Base-by-base conservation (phyloP, 2,329 filamentous ascomycete species). In the Aureobasidium subglaciale region DNA sequence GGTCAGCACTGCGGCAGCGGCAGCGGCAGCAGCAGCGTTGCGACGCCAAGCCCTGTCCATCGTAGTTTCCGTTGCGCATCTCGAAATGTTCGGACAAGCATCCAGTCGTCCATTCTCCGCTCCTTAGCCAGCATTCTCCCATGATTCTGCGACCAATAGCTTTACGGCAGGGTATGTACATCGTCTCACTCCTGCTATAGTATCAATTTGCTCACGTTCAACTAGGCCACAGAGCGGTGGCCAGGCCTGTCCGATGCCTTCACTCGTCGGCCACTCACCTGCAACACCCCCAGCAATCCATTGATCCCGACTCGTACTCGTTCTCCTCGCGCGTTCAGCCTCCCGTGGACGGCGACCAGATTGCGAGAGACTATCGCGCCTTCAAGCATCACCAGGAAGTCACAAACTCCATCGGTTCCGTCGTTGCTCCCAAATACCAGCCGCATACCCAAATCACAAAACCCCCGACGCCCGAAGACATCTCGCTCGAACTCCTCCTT, bases 401-500 rank as follows among this genome's bases (percentile, higher is more conserved):
- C 27, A 68, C 67, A 24, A 61, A 62, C 15, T 60, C 66, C 18
- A 60, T 78, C 8, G 76, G 76, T 37, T 65, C 69, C 24, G 59
- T 63, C 40, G 61, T 76, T 38, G 63, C 62, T 56, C 73, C 75
- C 38, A 77, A 80, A 58, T 91, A 92, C 72, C 70, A 80, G 58
- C 86, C 87, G 3, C 77, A 80, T 61, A 75, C 82, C 55, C 74
- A 95, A 55, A 75, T 91, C 60, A 76, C 73, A 57, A 79, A 90
- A 67, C 91, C 93, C 3, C 90, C 90, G 1, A 73, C 73, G 35
- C 86, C 90, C 22, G 78, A 85, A 68, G 87, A 96, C 66, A 81
- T 97, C 59, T 91, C 90, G 45, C 83, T 99, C 58, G 91, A 96
- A 75, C 80, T 96, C 59, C 82, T 99, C 60, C 85, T 96, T 77